Evolutionary conservation across 1,284 basidiomycete species (phyloP).

Genomic region (Takashimella tepidaria): DNA sequence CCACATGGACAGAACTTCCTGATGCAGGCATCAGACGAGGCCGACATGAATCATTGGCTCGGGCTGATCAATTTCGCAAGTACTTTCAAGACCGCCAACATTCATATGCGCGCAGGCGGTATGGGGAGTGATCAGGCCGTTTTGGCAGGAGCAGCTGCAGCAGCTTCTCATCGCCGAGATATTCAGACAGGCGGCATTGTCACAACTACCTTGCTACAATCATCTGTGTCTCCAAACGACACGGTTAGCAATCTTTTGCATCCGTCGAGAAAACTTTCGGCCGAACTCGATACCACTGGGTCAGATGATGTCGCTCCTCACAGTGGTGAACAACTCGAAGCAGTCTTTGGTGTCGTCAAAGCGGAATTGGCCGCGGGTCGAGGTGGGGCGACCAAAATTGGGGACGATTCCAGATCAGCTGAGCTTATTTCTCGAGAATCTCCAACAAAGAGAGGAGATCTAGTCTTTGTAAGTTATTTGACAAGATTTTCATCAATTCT

Average conservation of each 20-base stretch:
- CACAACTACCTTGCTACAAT: background rate
- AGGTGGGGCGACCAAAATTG: slow-evolving; percentile 16
- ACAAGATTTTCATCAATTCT: background rate
- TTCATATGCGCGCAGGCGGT: slow-evolving; percentile 70
- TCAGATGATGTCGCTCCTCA: slow-evolving; percentile 32
- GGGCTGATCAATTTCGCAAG: slow-evolving; percentile 90
- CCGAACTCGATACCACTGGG: slow-evolving; percentile 30
- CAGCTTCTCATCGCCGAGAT: slow-evolving; percentile 59
- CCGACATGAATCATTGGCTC: slow-evolving; percentile 87
- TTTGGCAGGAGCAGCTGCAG: slow-evolving; percentile 74
- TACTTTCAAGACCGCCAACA: slow-evolving; percentile 78
- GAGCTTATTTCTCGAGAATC: background rate
- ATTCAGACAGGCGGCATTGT: slow-evolving; percentile 12
- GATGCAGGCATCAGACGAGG: slow-evolving; percentile 66
- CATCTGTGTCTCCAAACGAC: background rate
- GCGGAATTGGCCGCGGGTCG: slow-evolving; percentile 61
- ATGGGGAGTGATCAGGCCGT: slow-evolving; percentile 67
- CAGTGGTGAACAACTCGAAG: slow-evolving; percentile 53
- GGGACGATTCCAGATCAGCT: background rate
- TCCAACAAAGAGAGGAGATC: background rate
- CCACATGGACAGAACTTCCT: slow-evolving; percentile 68
- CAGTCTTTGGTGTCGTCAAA: slow-evolving; percentile 79
- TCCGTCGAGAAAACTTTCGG: slow-evolving; percentile 8
- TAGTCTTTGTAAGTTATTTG: background rate
- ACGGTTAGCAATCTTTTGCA: background rate